Conservation (phyloP, 139 green algal species). For the Chlamydomonas sphaeroides region DNA sequence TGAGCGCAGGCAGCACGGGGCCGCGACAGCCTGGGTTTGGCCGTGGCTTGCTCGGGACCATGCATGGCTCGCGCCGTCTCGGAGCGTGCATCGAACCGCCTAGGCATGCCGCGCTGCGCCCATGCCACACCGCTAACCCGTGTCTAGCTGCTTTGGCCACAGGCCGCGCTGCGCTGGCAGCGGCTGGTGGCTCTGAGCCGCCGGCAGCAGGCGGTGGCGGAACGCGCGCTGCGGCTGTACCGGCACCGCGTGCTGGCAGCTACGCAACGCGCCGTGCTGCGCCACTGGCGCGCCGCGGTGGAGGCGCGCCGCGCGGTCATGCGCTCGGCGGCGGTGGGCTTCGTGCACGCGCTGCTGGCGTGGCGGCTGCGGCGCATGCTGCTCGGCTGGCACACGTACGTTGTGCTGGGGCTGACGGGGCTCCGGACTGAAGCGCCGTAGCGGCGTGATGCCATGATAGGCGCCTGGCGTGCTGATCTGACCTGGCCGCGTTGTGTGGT, state of each 20-base stretch:
- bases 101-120: too few species aligned
- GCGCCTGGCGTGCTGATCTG: too few species aligned
- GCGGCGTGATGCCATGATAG: too few species aligned
- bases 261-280: conserved; percentile 39
- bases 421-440: too few species aligned
- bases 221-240: conserved; percentile 54
- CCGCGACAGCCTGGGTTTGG: not conserved
- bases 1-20: conserved; percentile 2
- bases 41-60: too few species aligned
- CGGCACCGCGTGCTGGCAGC: conserved; percentile 39
- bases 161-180: conserved; percentile 36
- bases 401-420: too few species aligned
- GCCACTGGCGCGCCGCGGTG: conserved; percentile 18
- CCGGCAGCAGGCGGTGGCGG: conserved; percentile 44
- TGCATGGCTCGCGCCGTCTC: too few species aligned
- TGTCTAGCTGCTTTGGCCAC: too few species aligned
- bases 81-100: too few species aligned
- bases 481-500: too few species aligned
- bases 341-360: conserved; percentile 18
- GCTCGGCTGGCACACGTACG: conserved; percentile 31
- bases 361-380: conserved; percentile 7
- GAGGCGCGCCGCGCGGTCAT: not conserved
- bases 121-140: too few species aligned
- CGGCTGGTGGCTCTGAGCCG: conserved; percentile 19
- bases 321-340: conserved; percentile 17